Evolutionary conservation across 2,329 filamentous ascomycete species (phyloP), one percentile per base, ranked within the genome.

Genomic region (Aspergillus hortae): DNA sequence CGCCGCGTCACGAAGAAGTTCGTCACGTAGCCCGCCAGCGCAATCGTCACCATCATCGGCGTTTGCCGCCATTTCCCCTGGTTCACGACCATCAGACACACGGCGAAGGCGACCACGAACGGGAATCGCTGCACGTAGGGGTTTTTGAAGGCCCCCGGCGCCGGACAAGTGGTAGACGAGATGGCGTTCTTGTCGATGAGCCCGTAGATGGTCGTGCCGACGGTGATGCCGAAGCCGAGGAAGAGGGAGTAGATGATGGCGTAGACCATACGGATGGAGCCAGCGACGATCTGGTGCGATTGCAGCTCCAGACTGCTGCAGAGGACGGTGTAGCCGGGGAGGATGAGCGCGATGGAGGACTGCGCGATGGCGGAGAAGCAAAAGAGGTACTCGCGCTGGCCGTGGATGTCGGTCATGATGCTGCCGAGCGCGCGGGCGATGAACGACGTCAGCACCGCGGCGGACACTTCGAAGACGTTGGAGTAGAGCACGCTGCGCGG

Each of bases 61-160:
- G 85, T 81, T 65, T 92, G 89, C 61, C 83, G 86, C 82, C 82
- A 89, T 70, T 90, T 90, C 53, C 87, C 88, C 59, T 92, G 88
- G 69, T 92, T 92, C 67, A 92, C 86, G 62, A 92, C 78, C 55
- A 87, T 86, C 36, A 92, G 79, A 61, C 86, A 89, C 25, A 90
- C 65, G 7, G 89, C 59, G 84, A 67, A 92, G 90, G 80, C 68
- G 0, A 87, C 81, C 0, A 92, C 90, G 63, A 90, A 91, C 27
- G 86, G 74, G 71, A 92, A 90, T 52, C 80, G 81, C 56, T 78
- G 81, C 0, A 67, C 58, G 33, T 71, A 70, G 46, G 67, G 65
- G 33, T 66, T 67, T 32, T 77, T 72, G 6, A 79, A 76, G 2
- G 71, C 70, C 51, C 85, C 77, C 0, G 77, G 69, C 27, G 76